Percentiles rank a stretch among this genome's conserved stretches.
These are phyloP conservation scores for Ogataea pini DNA, from an alignment of 805 yeast genomes.

Conservation along the genomic window DNA sequence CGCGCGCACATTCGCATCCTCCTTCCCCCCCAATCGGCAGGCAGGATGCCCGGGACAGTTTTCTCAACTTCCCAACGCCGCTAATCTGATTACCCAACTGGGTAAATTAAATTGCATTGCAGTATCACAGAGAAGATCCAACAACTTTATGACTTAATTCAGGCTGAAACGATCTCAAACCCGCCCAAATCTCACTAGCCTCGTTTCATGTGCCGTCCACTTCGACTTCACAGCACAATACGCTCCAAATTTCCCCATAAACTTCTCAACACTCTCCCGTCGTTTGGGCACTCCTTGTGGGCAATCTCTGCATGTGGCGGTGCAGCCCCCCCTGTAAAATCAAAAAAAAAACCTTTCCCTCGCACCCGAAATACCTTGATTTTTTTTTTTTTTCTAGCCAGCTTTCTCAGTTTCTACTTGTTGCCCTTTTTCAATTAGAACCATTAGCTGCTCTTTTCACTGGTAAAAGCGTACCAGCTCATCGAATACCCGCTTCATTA, in stretches of 20 bases:
- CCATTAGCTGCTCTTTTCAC: background rate
- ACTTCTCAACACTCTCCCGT: no score
- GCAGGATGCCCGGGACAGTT: background rate
- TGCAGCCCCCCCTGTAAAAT: no score
- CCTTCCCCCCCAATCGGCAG: background rate
- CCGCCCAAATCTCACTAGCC: no score
- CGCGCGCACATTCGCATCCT: background rate
- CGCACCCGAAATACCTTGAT: background rate
- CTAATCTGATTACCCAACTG: conserved; percentile 3
- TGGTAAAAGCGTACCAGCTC: no score
- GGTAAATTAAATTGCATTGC: conserved; percentile 1
- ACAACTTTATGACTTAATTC: background rate
- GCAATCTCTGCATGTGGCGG: no score
- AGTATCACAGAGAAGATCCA: background rate
- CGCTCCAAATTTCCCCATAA: no score
- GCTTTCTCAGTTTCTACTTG: background rate
- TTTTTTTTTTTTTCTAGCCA: background rate
- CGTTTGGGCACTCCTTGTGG: no score
- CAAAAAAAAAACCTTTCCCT: background rate
- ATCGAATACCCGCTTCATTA: no score
- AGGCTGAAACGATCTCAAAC: no score
- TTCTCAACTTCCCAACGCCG: conserved; percentile 2
- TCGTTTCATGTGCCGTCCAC: no score
- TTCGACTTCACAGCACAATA: no score
- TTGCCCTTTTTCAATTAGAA: background rate